Evolutionary conservation across 148 eudicot species (phyloP).

Genomic region (Camellia granthamiana): DNA sequence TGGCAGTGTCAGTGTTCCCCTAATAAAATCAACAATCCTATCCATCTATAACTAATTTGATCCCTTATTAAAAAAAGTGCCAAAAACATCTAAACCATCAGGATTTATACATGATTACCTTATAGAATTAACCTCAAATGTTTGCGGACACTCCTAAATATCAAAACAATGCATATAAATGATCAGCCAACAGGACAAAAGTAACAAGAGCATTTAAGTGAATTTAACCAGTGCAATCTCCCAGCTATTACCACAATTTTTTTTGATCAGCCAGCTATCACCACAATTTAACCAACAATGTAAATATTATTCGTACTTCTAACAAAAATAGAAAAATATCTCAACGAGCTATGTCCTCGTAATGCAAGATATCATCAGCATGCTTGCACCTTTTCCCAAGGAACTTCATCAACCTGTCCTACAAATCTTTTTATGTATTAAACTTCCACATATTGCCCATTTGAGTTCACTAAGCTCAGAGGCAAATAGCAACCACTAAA

Average conservation of each 20-base stretch:
- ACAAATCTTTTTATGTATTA: background rate
- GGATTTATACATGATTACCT: background rate
- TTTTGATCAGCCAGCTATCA: background rate
- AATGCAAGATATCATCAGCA: background rate
- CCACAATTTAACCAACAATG: background rate
- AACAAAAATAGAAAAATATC: background rate
- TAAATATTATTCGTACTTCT: background rate
- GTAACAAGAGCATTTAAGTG: background rate
- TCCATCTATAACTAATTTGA: background rate
- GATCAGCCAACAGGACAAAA: background rate
- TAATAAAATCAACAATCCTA: background rate
- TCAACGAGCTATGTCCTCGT: background rate
- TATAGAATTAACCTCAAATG: background rate
- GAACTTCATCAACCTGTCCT: background rate
- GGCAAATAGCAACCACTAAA: too few species aligned
- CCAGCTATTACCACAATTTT: background rate
- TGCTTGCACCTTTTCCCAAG: background rate
- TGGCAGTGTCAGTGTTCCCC: background rate
- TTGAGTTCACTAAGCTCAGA: too few species aligned
- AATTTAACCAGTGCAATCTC: background rate
- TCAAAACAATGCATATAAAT: background rate
- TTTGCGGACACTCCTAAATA: background rate
- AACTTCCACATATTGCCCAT: too few species aligned
- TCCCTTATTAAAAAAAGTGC: background rate
- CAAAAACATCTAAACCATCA: background rate